Base-by-base conservation (phyloP, 129 eudicot genomes). In the Solidago caesia region DNA sequence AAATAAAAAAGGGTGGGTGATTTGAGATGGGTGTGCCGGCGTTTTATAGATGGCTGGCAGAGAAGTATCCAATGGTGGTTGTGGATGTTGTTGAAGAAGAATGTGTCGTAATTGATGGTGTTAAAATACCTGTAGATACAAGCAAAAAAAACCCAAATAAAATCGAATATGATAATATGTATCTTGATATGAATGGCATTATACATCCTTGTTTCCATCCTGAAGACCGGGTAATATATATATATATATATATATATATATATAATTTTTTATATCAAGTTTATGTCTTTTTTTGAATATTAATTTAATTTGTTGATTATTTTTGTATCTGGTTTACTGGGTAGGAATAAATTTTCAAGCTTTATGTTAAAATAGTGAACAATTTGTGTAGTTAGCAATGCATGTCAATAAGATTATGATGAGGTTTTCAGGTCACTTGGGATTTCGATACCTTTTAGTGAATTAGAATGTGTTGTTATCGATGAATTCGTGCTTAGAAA, bases 131-230 rank as follows among this genome's bases (percentile, higher is more conserved):
- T 6, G 88, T 94, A 14, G 98, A 94, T 55, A 90, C 97, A 1
- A 90, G 89, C 56, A 86, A 88, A 75, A 96, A 89, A 13, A 94
- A 94, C 78, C 97, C 98, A 21, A 94, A 94, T 74, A 52, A 74
- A 2, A 46, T 94, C 61, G 97, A 94, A 73, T 94, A 90, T 68
- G 97, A 94, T 67, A 94, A 94, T 43, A 47, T 94, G 42, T 94
- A 94, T 75, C 98, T 93, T 67, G 98, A 93, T 57, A 93, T 93
- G 98, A 93, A 93, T 42, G 98, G 96, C 39, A 93, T 94, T 77
- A 94, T 94, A 82, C 98, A 94, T 25, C 98, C 98, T 5, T 94
- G 98, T 73, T 94, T 94, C 77, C 98, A 94, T 25, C 98, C 98
- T 4, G 98, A 94, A 67, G 98, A 94, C 60, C 82, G 96, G 76